Evolutionary conservation across 495 filamentous ascomycete species (phyloP).

Genomic region (Cudoniella acicularis): DNA sequence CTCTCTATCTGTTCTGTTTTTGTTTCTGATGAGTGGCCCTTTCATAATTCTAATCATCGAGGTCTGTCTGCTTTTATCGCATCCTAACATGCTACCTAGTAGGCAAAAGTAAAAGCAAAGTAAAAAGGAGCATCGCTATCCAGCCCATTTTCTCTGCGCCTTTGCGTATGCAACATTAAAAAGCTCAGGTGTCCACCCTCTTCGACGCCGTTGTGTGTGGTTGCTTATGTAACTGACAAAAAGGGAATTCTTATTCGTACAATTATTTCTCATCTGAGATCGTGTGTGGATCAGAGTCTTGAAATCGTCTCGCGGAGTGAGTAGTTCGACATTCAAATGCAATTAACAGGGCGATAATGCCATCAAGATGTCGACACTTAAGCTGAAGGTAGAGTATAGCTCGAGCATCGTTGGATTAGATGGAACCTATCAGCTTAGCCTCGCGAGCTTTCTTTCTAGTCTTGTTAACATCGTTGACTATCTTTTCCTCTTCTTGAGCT

Average conservation of each 20-base stretch:
- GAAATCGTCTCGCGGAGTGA: background rate
- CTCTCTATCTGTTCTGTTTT: no score
- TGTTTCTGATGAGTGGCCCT: no score
- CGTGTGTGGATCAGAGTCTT: background rate
- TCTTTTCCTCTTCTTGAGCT: constrained; percentile 11
- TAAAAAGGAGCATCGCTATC: background rate
- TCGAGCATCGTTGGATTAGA: background rate
- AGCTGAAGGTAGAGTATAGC: background rate
- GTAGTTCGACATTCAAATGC: background rate
- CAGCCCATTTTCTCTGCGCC: background rate
- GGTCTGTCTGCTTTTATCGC: no score
- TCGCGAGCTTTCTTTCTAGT: background rate
- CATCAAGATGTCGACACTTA: background rate
- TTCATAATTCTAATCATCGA: no score
- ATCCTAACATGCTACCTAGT: no score
- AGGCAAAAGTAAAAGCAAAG: no score
- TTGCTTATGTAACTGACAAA: background rate
- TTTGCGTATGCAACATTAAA: background rate
- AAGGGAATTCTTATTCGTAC: background rate
- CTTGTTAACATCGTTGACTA: constrained; percentile 2
- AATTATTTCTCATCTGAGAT: background rate
- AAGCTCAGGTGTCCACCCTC: background rate
- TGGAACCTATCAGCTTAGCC: background rate
- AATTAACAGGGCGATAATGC: background rate
- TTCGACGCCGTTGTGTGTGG: background rate